These are phyloP conservation scores for Lipomyces sp. DNA, from an alignment of 805 yeast species.

Conservation along the genomic window DNA sequence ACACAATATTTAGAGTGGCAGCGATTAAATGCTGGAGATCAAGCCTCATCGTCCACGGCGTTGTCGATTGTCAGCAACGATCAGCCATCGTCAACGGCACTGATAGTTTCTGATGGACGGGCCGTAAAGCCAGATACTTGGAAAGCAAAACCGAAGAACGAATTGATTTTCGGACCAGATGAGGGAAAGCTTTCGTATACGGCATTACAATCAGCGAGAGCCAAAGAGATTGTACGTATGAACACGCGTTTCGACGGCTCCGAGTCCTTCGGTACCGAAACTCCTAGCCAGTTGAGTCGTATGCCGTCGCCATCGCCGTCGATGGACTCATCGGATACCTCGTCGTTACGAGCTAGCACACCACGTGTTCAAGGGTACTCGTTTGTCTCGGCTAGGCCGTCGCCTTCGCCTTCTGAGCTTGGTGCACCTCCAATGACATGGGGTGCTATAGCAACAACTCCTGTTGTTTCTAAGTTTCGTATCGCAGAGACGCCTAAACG, in stretches of 20 bases:
- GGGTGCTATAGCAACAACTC: conserved; percentile 16
- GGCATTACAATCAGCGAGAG: conserved; percentile 6
- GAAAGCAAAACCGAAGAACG: conserved; percentile 21
- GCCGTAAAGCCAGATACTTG: conserved; percentile 22
- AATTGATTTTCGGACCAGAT: conserved; percentile 22
- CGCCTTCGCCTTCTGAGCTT: conserved; percentile 31
- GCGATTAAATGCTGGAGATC: not conserved
- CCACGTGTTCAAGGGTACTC: conserved; percentile 29
- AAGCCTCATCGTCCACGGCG: not conserved
- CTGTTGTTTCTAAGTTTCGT: conserved; percentile 16
- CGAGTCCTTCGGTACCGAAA: not conserved
- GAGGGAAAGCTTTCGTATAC: conserved; percentile 3
- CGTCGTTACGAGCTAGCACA: conserved; percentile 12
- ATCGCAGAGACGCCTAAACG: conserved; percentile 31
- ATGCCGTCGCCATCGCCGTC: conserved; percentile 7
- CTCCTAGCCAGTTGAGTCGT: not conserved
- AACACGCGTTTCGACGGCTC: conserved; percentile 24
- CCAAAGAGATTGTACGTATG: conserved; percentile 18
- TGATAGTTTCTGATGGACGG: conserved; percentile 9
- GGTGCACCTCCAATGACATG: conserved; percentile 31
- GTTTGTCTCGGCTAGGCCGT: conserved; percentile 22
- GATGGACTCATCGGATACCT: not conserved
- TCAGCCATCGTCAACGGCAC: conserved; percentile 2
- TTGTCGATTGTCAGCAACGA: not conserved
- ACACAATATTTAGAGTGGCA: conserved; percentile 14